Percentiles rank a stretch among this genome's conserved stretches.
These are phyloP conservation scores for Apophysomyces variabilis DNA, from an alignment of 371 early-diverging fungal species.

Conservation along the genomic window DNA sequence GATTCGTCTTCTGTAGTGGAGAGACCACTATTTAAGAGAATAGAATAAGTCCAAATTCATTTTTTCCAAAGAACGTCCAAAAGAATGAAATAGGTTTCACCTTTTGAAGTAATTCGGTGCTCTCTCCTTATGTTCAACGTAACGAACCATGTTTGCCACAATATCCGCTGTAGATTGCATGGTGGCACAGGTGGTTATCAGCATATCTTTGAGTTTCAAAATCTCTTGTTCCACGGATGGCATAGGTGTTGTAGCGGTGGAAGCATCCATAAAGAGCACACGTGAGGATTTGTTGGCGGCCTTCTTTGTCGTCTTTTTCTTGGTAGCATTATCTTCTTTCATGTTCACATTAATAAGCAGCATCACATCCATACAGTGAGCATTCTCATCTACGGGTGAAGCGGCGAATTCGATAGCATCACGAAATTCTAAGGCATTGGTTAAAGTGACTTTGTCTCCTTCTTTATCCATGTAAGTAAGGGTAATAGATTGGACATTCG, in stretches of 20 bases:
- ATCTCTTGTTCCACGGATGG: neutral
- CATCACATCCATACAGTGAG: neutral
- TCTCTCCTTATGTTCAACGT: neutral
- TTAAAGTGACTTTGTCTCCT: neutral
- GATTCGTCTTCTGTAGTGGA: neutral
- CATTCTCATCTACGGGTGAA: neutral
- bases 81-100: neutral
- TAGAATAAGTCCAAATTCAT: neutral
- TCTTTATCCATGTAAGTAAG: neutral
- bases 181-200: neutral
- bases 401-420: neutral
- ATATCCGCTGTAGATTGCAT: neutral
- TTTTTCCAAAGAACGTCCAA: neutral
- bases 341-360: neutral
- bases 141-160: neutral
- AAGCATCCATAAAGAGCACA: neutral
- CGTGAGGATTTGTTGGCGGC: neutral
- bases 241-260: neutral
- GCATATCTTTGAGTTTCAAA: neutral
- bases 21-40: neutral
- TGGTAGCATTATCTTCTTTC: neutral
- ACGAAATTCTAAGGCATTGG: neutral
- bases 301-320: neutral
- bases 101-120: neutral
- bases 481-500: neutral